Conservation (phyloP, 2,329 filamentous ascomycete species). For the Arthrobotrys megalospora region DNA sequence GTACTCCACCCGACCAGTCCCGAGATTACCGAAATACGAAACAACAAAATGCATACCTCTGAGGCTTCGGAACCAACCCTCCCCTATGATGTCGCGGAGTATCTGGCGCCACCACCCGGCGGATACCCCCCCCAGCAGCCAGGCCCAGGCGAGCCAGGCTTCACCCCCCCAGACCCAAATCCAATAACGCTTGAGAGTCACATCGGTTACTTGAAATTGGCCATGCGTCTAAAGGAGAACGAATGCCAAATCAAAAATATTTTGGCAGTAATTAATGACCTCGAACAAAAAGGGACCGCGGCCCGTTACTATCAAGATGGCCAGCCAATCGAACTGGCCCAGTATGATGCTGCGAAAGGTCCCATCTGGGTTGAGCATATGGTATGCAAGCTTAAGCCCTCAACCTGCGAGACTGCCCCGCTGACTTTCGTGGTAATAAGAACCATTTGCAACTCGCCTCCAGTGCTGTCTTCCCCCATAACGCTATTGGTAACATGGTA, state of each 20-base stretch:
- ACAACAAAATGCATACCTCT: no score
- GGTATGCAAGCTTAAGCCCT: no score
- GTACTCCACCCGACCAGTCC: no score
- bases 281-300: not conserved
- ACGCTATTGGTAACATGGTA: no score
- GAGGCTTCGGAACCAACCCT: no score
- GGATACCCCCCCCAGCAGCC: slow-evolving; percentile 8
- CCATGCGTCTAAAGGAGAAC: not conserved
- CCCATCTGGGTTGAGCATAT: not conserved
- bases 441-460: no score
- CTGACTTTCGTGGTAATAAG: no score
- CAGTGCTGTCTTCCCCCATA: no score
- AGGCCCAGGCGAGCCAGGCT: not conserved
- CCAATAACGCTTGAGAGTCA: not conserved
- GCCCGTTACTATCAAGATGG: slow-evolving; percentile 7
- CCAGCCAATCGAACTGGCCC: not conserved
- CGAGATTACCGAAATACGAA: no score
- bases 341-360: not conserved
- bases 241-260: not conserved
- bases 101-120: slow-evolving; percentile 5
- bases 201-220: not conserved
- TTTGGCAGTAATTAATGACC: not conserved
- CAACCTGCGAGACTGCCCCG: no score
- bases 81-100: no score
- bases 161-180: not conserved